Conservation (phyloP, 805 yeast genomes). For the Helenozyma baotianmanensis region DNA sequence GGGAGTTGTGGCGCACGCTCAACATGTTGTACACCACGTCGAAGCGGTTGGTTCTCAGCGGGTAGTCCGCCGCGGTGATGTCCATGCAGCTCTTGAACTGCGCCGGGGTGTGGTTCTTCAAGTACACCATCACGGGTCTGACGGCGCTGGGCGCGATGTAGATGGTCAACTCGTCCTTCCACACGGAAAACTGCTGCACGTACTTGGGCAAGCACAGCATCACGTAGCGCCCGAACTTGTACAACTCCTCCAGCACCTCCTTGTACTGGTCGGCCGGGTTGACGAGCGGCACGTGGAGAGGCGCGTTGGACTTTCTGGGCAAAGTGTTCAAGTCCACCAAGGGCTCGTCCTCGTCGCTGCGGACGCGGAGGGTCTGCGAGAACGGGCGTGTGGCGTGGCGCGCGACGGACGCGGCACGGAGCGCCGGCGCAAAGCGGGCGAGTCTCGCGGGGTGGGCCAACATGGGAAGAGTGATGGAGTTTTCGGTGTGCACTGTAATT, state of each 20-base stretch:
- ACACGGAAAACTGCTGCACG: slow-evolving; percentile 78
- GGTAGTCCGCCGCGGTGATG: slow-evolving; percentile 83
- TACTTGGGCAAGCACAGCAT: slow-evolving; percentile 77
- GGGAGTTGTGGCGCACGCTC: slow-evolving; percentile 77
- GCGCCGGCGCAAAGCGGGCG: slow-evolving; percentile 9
- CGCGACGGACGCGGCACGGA: slow-evolving; percentile 2
- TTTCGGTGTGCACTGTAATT: slow-evolving; percentile 15
- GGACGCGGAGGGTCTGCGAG: slow-evolving; percentile 2
- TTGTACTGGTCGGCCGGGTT: slow-evolving; percentile 76
- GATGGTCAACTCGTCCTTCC: slow-evolving; percentile 84
- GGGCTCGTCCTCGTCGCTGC: slow-evolving; percentile 20
- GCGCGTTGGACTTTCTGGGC: slow-evolving; percentile 34
- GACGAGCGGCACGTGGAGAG: slow-evolving; percentile 45
- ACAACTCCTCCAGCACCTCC: slow-evolving; percentile 65
- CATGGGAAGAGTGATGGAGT: slow-evolving; percentile 9
- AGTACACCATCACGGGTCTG: slow-evolving; percentile 63
- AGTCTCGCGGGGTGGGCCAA: slow-evolving; percentile 14
- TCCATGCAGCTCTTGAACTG: slow-evolving; percentile 78
- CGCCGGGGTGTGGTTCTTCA: slow-evolving; percentile 73
- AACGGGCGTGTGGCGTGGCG: slow-evolving; percentile 6
- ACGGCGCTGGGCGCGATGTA: slow-evolving; percentile 74
- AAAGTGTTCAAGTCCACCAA: slow-evolving; percentile 31
- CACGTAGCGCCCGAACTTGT: slow-evolving; percentile 74
- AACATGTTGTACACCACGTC: slow-evolving; percentile 83
- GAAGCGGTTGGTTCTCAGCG: slow-evolving; percentile 76